phyloP scores from a whole-genome alignment of 2,329 filamentous ascomycete genomes.

The Aaosphaeria arxii region DNA sequence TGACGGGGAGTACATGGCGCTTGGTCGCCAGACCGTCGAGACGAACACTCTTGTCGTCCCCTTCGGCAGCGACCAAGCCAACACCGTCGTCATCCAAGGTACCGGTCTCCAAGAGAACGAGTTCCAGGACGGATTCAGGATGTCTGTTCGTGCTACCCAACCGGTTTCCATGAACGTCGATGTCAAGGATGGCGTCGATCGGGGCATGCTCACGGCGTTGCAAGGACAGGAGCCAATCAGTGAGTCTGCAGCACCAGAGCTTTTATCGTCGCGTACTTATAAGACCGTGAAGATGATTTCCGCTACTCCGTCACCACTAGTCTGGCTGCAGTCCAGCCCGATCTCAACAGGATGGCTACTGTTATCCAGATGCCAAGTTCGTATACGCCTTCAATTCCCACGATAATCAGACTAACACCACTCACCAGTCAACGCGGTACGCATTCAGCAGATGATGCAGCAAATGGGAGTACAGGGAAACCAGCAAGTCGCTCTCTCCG shows the following conservation, averaged over 20 bases:
- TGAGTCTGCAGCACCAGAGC: conserved; percentile 9
- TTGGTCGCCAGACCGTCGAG: conserved; percentile 36
- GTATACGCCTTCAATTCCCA: conserved; percentile 4
- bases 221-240: conserved; percentile 27
- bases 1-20: conserved; percentile 37
- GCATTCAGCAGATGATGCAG: conserved; percentile 36
- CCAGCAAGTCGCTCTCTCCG: conserved; percentile 29
- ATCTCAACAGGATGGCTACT: conserved; percentile 34
- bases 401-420: conserved; percentile 8
- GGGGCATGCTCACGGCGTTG: conserved; percentile 30
- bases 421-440: conserved; percentile 28
- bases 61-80: conserved; percentile 24
- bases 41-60: conserved; percentile 31
- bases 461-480: conserved; percentile 26
- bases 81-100: conserved; percentile 28
- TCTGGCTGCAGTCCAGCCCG: conserved; percentile 29
- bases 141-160: conserved; percentile 33
- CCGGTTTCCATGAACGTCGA: conserved; percentile 36
- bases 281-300: conserved; percentile 24
- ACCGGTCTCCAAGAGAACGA: conserved; percentile 38
- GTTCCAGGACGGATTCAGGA: conserved; percentile 37
- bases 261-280: neutral
- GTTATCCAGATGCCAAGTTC: conserved; percentile 36
- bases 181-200: conserved; percentile 32
- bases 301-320: conserved; percentile 34